These are phyloP conservation scores for Phylloporus sp. DNA, from an alignment of 1,284 basidiomycete species.

Conservation along the genomic window DNA sequence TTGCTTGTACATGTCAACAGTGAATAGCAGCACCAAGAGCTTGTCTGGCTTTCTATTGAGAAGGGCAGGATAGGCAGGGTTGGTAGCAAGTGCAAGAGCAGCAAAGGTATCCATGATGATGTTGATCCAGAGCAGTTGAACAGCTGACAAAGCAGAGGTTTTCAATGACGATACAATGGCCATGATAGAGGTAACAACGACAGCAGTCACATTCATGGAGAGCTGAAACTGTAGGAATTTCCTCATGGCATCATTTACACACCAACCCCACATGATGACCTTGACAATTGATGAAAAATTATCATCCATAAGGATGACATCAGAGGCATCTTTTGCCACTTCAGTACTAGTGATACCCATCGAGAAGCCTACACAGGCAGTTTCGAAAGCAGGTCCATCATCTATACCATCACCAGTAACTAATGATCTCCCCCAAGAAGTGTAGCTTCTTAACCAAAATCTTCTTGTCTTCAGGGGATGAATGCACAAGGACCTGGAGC, in stretches of 20 bases:
- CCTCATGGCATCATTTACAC: constrained; percentile 96
- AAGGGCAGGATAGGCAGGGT: constrained; percentile 85
- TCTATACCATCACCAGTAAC: constrained; percentile 99
- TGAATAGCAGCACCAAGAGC: constrained; percentile 89
- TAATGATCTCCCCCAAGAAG: constrained; percentile 87
- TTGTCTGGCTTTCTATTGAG: constrained; percentile 92
- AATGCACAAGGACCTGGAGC: constrained; percentile 88
- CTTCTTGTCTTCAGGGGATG: constrained; percentile 97
- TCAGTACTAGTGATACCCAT: constrained; percentile 99
- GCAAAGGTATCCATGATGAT: constrained; percentile 99
- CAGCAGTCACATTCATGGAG: constrained; percentile 95
- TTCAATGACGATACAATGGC: constrained; percentile 84
- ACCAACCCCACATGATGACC: constrained; percentile 99
- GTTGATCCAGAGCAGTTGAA: constrained; percentile 97
- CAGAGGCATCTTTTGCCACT: constrained; percentile 98
- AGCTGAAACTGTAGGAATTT: constrained; percentile 99
- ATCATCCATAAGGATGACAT: constrained; percentile 98
- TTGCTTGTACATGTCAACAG: constrained; percentile 93
- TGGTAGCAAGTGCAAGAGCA: constrained; percentile 95
- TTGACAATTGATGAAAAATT: constrained; percentile 96
- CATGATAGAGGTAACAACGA: constrained; percentile 92
- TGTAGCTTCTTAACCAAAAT: constrained; percentile 91
- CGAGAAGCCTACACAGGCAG: constrained; percentile 92
- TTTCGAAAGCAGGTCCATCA: constrained; percentile 96
- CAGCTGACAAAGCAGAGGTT: constrained; percentile 88